Evolutionary conservation across 2,329 filamentous ascomycete genomes (phyloP).

Genomic region (Penicillium brevicompactum): DNA sequence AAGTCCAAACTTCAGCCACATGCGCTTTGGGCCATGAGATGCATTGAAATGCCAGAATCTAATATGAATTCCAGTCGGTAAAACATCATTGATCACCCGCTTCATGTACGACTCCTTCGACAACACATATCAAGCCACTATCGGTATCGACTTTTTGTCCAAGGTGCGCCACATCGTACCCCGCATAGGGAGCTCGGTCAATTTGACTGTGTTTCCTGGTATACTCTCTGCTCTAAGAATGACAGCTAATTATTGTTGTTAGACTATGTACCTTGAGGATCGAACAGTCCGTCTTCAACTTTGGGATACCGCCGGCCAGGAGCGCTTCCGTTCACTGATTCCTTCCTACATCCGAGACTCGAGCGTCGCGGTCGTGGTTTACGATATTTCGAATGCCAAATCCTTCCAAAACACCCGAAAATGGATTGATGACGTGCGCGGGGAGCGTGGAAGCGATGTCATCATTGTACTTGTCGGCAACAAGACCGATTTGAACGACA

Average conservation of each 20-base stretch:
- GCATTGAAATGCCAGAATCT: conserved; percentile 9
- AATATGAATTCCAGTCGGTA: conserved; percentile 70
- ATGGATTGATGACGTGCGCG: conserved; percentile 98
- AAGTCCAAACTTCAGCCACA: conserved; percentile 2
- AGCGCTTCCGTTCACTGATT: conserved; percentile 94
- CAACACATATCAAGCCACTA: conserved; percentile 99
- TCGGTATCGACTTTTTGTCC: conserved; percentile 98
- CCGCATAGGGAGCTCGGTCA: neutral
- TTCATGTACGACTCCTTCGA: conserved; percentile 99
- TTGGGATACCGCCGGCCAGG: conserved; percentile 98
- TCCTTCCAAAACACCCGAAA: conserved; percentile 98
- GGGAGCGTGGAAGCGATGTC: conserved; percentile 95
- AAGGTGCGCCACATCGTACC: conserved; percentile 64
- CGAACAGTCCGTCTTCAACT: conserved; percentile 94
- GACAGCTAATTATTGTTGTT: conserved; percentile 9
- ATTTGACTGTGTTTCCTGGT: neutral
- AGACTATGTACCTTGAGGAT: conserved; percentile 99
- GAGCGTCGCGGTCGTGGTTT: conserved; percentile 96
- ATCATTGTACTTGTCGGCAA: conserved; percentile 98
- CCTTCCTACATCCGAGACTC: conserved; percentile 99
- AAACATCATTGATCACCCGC: conserved; percentile 96
- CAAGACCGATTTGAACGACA: conserved; percentile 98
- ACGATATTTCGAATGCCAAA: conserved; percentile 96
- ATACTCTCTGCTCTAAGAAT: neutral
- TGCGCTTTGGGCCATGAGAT: conserved; percentile 1